Percentiles rank a stretch among this genome's conserved stretches.
These are phyloP conservation scores for Chrysoporthe cubensis DNA, from an alignment of 2,329 filamentous ascomycete genomes.

Conservation along the genomic window DNA sequence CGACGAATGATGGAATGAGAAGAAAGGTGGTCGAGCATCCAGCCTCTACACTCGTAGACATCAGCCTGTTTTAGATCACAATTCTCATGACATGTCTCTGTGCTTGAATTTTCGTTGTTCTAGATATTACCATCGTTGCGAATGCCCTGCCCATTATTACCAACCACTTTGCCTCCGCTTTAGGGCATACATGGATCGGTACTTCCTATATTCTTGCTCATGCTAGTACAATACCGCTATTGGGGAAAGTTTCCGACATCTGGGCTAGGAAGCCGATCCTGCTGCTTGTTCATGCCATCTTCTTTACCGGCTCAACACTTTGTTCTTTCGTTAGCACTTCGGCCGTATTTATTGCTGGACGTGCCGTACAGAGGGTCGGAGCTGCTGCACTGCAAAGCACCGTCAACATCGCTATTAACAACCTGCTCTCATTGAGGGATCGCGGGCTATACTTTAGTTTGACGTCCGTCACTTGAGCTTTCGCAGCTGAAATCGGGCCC, in stretches of 20 bases:
- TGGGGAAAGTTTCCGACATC: slow-evolving; percentile 66
- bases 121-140: slow-evolving; percentile 66
- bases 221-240: slow-evolving; percentile 68
- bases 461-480: slow-evolving; percentile 63
- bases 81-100: slow-evolving; percentile 5
- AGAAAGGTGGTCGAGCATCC: background rate
- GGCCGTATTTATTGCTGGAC: slow-evolving; percentile 56
- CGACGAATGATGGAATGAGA: background rate
- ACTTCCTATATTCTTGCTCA: slow-evolving; percentile 74
- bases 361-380: slow-evolving; percentile 61
- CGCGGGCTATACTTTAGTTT: slow-evolving; percentile 57
- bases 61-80: background rate
- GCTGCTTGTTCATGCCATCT: slow-evolving; percentile 53
- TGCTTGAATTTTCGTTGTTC: slow-evolving; percentile 51
- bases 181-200: slow-evolving; percentile 79
- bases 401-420: slow-evolving; percentile 62
- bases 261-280: slow-evolving; percentile 62
- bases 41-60: too few relatives aligned
- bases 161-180: slow-evolving; percentile 64
- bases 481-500: slow-evolving; percentile 68
- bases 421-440: slow-evolving; percentile 57
- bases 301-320: slow-evolving; percentile 58
- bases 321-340: slow-evolving; percentile 56
- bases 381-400: slow-evolving; percentile 63
- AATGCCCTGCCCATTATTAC: slow-evolving; percentile 71